Conservation (phyloP, 768 basidiomycete genomes). For the Mycena albidolilacea region DNA sequence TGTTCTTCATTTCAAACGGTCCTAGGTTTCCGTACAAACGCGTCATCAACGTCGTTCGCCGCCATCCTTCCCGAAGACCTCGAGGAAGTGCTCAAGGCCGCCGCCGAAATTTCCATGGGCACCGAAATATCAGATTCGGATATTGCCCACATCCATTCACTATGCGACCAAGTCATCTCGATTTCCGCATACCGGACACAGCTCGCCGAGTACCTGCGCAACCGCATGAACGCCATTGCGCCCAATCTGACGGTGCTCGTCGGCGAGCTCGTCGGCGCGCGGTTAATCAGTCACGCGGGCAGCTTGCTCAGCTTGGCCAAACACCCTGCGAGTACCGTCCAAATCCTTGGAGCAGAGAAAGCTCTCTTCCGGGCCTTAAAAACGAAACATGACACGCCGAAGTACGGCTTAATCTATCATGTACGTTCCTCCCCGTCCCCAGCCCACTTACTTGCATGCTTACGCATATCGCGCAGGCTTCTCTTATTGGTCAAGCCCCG, state of each 20-base stretch:
- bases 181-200: conserved; percentile 96
- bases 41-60: conserved; percentile 87
- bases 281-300: conserved; percentile 96
- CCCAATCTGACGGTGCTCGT: conserved; percentile 95
- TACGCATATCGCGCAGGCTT: conserved; percentile 69
- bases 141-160: conserved; percentile 95
- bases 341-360: conserved; percentile 98
- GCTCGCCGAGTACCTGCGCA: conserved; percentile 95
- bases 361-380: conserved; percentile 98
- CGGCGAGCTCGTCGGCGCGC: conserved; percentile 93
- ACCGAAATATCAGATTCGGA: conserved; percentile 99
- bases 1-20: background rate
- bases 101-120: conserved; percentile 99
- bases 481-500: conserved; percentile 96
- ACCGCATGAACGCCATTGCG: conserved; percentile 98
- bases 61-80: conserved; percentile 96
- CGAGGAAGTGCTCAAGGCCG: conserved; percentile 93
- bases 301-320: conserved; percentile 96
- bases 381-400: conserved; percentile 99
- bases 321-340: conserved; percentile 98
- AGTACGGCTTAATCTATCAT: conserved; percentile 99
- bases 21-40: conserved; percentile 95
- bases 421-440: conserved; percentile 57
- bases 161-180: conserved; percentile 98
- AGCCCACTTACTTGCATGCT: conserved; percentile 3